Evolutionary conservation across 2,329 filamentous ascomycete species (phyloP).

Genomic region (Fusarium euwallaceae): DNA sequence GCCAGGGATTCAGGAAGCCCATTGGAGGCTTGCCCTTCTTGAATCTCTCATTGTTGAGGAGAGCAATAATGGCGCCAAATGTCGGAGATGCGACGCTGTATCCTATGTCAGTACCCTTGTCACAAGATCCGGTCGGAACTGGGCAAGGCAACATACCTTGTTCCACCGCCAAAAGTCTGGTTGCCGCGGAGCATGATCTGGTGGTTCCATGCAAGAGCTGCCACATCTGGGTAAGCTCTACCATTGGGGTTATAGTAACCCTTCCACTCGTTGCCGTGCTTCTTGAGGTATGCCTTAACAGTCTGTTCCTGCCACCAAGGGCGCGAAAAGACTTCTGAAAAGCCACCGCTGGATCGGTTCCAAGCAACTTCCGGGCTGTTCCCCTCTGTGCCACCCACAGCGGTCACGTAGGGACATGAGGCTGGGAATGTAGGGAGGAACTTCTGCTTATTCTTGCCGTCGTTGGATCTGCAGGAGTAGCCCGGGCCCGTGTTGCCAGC

Average conservation of each 20-base stretch:
- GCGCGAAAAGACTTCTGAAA: slow-evolving; percentile 61
- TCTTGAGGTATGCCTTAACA: slow-evolving; percentile 59
- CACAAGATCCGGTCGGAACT: background rate
- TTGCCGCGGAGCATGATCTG: slow-evolving; percentile 51
- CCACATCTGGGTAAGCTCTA: slow-evolving; percentile 72
- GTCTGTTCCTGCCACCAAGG: slow-evolving; percentile 61
- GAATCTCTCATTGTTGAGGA: slow-evolving; percentile 74
- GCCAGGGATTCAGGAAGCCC: slow-evolving; percentile 73
- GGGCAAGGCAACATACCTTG: slow-evolving; percentile 45
- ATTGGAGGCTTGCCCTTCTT: slow-evolving; percentile 64
- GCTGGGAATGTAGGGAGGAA: slow-evolving; percentile 54
- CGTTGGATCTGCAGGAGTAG: slow-evolving; percentile 53
- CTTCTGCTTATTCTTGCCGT: slow-evolving; percentile 50
- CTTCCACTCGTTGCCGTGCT: slow-evolving; percentile 63
- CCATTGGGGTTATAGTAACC: slow-evolving; percentile 61
- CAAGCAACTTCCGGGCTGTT: slow-evolving; percentile 66
- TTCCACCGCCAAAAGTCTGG: slow-evolving; percentile 47
- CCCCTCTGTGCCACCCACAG: slow-evolving; percentile 70
- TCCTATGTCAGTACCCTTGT: slow-evolving; percentile 2
- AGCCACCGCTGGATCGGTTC: slow-evolving; percentile 65
- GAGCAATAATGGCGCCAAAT: slow-evolving; percentile 71
- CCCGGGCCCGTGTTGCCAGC: slow-evolving; percentile 68
- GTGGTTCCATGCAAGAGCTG: slow-evolving; percentile 62
- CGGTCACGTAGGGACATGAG: slow-evolving; percentile 71
- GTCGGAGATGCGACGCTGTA: slow-evolving; percentile 70